Percentiles rank a stretch among this genome's conserved stretches.
Evolutionary conservation across 176 grass and related monocot species (phyloP).

Genomic region (Thinopyrum elongatum): DNA sequence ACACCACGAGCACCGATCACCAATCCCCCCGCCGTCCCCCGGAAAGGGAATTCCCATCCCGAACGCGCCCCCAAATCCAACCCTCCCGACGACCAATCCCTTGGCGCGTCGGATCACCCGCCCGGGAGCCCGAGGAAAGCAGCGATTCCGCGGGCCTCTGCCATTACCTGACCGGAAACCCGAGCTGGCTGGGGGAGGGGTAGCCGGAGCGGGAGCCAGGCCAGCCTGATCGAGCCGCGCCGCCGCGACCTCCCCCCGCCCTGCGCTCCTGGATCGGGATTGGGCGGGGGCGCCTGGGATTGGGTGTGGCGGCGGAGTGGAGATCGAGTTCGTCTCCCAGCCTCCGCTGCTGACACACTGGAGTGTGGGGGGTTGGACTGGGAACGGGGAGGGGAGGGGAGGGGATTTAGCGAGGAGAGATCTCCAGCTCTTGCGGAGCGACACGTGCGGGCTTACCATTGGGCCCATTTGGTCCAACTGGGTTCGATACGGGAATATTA

Average conservation of each 20-base stretch:
- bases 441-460: not conserved
- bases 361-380: not conserved
- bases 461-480: not conserved
- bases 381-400: not conserved
- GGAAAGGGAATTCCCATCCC: not conserved
- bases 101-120: not conserved
- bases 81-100: not conserved
- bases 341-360: not conserved
- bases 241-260: not conserved
- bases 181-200: not conserved
- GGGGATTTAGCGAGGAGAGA: conserved; percentile 4
- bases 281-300: not conserved
- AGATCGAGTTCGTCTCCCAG: not conserved
- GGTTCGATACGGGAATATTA: not conserved
- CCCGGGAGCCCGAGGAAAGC: not conserved
- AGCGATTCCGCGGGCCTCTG: not conserved
- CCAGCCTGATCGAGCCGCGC: not conserved
- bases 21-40: not conserved
- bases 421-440: not conserved
- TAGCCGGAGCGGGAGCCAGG: not conserved
- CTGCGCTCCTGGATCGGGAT: not conserved
- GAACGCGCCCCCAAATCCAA: not conserved
- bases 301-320: no score
- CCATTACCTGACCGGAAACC: not conserved
- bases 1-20: not conserved